Percentiles rank a stretch among this genome's conserved stretches.
phyloP scores from a whole-genome alignment of 257 asterid genomes.

The Oldenlandia corymbosa region DNA sequence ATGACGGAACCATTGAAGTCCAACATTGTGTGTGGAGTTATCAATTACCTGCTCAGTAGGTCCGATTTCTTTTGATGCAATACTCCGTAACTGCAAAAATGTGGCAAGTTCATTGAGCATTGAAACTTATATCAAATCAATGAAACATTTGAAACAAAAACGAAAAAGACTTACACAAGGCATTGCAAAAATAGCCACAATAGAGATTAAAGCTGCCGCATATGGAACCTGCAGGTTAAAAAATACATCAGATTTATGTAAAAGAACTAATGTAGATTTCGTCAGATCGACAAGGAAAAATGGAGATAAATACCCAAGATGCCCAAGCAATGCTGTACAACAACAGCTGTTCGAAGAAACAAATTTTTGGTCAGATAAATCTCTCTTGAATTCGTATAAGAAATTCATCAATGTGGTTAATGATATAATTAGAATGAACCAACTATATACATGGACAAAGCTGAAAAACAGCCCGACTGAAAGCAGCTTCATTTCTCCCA shows the following conservation, averaged over 20 bases:
- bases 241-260: neutral
- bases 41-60: constrained; percentile 79
- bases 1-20: no score
- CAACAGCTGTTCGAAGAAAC: constrained; percentile 47
- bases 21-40: no score
- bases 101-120: neutral
- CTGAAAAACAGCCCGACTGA: constrained; percentile 69
- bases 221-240: constrained; percentile 63
- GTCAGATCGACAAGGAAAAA: neutral
- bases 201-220: constrained; percentile 53
- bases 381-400: no score
- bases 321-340: constrained; percentile 91
- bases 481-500: constrained; percentile 80
- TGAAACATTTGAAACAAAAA: neutral
- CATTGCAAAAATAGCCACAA: constrained; percentile 52
- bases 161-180: constrained; percentile 63
- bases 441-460: constrained; percentile 41
- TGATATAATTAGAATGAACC: neutral
- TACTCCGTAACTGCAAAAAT: constrained; percentile 66
- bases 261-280: neutral
- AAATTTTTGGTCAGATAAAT: constrained; percentile 3
- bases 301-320: constrained; percentile 55
- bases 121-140: no score
- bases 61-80: constrained; percentile 90
- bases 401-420: neutral